Base-by-base conservation (phyloP, 2,329 filamentous ascomycete genomes). In the Coleophoma crateriformis region DNA sequence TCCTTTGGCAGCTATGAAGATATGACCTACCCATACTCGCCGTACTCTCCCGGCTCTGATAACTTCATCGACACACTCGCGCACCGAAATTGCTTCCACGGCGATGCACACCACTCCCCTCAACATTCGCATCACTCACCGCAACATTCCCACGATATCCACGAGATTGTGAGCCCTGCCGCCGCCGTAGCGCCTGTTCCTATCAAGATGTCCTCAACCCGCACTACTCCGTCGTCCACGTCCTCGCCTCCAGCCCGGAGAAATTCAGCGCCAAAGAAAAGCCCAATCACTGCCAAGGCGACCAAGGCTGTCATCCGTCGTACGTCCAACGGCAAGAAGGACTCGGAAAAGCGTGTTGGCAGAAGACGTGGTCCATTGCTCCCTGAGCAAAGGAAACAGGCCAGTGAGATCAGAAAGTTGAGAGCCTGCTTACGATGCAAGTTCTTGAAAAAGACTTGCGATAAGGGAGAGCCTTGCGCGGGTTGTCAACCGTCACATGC, bases 381-480 rank as follows among this genome's bases (percentile, higher is more conserved):
- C 62, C 90, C 91, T 11, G 92, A 97, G 68, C 92, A 96, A 75
- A 82, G 92, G 59, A 95, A 96, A 72, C 92, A 96, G 70, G 92
- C 92, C 22, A 94, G 91, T 63, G 92, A 97, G 71, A 97, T 97
- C 66, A 84, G 92, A 68, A 97, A 97, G 71, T 76, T 96, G 61
- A 82, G 92, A 64, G 92, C 92, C 44, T 97, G 92, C 68, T 76
- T 97, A 61, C 85, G 92, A 58, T 97, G 92, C 81, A 96, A 96
- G 74, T 97, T 96, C 76, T 78, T 97, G 68, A 97, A 97, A 81
- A 97, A 97, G 81, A 96, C 92, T 45, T 97, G 92, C 66, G 92
- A 97, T 71, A 96, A 95, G 75, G 92, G 92, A 56, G 91, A 96
- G 73, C 92, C 92, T 50, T 97, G 92, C 70, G 88, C 86, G 62